A percentile compares a stretch with the other conserved stretches of the same genome.
Evolutionary conservation across 352 stramenopile species (phyloP).

Genomic region (Phytophthora litchii): DNA sequence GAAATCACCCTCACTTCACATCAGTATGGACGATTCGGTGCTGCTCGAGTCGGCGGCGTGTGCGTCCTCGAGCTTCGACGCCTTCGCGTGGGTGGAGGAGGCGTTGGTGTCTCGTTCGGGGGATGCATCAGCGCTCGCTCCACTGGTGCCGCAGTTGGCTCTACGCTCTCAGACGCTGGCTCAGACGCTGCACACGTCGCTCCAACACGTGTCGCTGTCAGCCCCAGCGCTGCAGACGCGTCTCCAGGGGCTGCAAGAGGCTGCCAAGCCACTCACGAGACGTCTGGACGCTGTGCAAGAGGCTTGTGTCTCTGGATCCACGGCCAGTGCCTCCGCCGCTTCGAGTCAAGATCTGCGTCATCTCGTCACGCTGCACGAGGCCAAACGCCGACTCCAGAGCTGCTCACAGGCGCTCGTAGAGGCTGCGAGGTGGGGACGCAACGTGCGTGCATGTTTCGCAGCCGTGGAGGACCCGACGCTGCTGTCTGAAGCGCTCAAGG

Average conservation of each 20-base stretch:
- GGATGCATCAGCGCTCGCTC: constrained; percentile 35
- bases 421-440: constrained; percentile 67
- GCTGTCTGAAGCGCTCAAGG: constrained; percentile 18
- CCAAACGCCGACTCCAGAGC: constrained; percentile 64
- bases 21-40: constrained; percentile 20
- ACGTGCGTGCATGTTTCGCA: constrained; percentile 59
- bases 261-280: constrained; percentile 42
- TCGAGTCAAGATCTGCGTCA: constrained; percentile 45
- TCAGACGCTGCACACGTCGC: constrained; percentile 54
- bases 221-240: constrained; percentile 59
- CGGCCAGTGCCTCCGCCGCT: not conserved
- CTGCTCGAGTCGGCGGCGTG: constrained; percentile 58
- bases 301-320: constrained; percentile 22
- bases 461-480: constrained; percentile 49
- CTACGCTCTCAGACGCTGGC: constrained; percentile 68
- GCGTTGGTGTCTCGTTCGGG: constrained; percentile 47
- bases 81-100: constrained; percentile 76
- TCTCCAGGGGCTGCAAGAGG: constrained; percentile 53
- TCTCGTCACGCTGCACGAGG: constrained; percentile 71
- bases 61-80: constrained; percentile 57
- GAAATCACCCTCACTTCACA: not conserved
- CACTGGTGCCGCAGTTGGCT: constrained; percentile 62
- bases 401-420: constrained; percentile 77
- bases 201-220: constrained; percentile 65
- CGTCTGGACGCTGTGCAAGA: constrained; percentile 52